phyloP scores from a whole-genome alignment of 306 rosid species.

The Glycine tomentella region DNA sequence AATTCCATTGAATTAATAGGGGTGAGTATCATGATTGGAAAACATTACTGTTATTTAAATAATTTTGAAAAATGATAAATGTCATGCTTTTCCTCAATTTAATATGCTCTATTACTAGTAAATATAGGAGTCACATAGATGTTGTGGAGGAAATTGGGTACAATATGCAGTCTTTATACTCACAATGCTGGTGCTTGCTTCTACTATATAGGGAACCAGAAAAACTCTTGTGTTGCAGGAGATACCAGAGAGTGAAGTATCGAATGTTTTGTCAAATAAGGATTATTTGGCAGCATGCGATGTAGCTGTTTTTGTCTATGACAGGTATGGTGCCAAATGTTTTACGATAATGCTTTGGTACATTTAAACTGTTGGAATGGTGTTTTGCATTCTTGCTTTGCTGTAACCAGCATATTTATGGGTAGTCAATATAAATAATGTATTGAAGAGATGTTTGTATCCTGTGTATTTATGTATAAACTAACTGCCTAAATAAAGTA shows the following conservation, averaged over 20 bases:
- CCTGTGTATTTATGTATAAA: constrained; percentile 2
- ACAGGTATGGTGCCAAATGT: constrained; percentile 57
- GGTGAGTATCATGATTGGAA: constrained; percentile 62
- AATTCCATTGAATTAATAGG: constrained; percentile 71
- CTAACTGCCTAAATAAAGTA: constrained; percentile 13
- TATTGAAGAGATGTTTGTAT: constrained; percentile 20
- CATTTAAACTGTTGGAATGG: constrained; percentile 28
- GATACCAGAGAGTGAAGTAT: constrained; percentile 80
- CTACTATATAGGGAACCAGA: constrained; percentile 63
- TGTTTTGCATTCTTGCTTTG: constrained; percentile 40
- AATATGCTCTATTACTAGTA: constrained; percentile 21
- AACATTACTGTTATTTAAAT: constrained; percentile 35
- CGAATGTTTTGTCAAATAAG: constrained; percentile 57
- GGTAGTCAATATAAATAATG: background rate
- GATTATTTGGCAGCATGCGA: constrained; percentile 88
- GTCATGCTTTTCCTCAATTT: constrained; percentile 22
- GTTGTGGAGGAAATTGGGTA: constrained; percentile 27
- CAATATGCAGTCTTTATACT: constrained; percentile 42
- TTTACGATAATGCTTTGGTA: constrained; percentile 10
- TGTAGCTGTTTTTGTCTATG: constrained; percentile 89
- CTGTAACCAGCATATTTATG: constrained; percentile 26
- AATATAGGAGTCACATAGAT: constrained; percentile 30
- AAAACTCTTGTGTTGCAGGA: constrained; percentile 86
- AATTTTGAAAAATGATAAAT: constrained; percentile 26
- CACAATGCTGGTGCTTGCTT: constrained; percentile 42